phyloP scores from a whole-genome alignment of 306 rosid genomes.

The Boehmeria nivea region DNA sequence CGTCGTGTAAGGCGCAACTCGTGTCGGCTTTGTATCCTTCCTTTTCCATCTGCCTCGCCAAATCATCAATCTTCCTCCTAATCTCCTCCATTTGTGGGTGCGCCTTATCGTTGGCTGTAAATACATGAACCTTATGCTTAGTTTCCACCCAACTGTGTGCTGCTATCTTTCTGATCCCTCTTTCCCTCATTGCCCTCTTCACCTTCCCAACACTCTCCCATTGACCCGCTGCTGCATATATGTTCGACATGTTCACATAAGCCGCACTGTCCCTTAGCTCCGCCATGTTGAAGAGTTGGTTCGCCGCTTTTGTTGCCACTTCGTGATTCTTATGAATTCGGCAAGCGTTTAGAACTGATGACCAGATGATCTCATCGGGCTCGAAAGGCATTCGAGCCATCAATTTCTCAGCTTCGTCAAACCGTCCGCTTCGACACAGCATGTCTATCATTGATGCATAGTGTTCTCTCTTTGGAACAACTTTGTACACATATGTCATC shows the following conservation, averaged over 20 bases:
- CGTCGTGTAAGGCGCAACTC: constrained; percentile 72
- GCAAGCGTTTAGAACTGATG: constrained; percentile 77
- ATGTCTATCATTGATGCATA: constrained; percentile 70
- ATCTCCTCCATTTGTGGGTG: constrained; percentile 59
- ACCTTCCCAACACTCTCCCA: constrained; percentile 79
- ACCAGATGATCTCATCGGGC: constrained; percentile 81
- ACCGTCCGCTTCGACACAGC: constrained; percentile 67
- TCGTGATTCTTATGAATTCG: constrained; percentile 77
- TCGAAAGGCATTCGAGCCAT: constrained; percentile 70
- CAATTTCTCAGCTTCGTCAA: constrained; percentile 65
- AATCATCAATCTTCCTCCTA: constrained; percentile 50
- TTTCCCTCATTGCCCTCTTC: constrained; percentile 77
- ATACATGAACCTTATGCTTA: constrained; percentile 59
- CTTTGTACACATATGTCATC: constrained; percentile 44
- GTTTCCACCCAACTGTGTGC: constrained; percentile 90
- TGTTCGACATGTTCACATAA: constrained; percentile 74
- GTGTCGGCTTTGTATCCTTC: constrained; percentile 74
- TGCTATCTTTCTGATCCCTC: constrained; percentile 69
- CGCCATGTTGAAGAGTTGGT: constrained; percentile 57
- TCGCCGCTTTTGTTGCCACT: constrained; percentile 72
- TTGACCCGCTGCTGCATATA: constrained; percentile 77
- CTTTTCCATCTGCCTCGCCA: constrained; percentile 53
- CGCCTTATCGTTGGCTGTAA: constrained; percentile 54
- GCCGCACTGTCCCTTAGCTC: constrained; percentile 69
- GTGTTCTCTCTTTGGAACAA: constrained; percentile 69